These are phyloP conservation scores for Saccharomycopsis sp. DNA, from an alignment of 805 yeast species.

Conservation along the genomic window DNA sequence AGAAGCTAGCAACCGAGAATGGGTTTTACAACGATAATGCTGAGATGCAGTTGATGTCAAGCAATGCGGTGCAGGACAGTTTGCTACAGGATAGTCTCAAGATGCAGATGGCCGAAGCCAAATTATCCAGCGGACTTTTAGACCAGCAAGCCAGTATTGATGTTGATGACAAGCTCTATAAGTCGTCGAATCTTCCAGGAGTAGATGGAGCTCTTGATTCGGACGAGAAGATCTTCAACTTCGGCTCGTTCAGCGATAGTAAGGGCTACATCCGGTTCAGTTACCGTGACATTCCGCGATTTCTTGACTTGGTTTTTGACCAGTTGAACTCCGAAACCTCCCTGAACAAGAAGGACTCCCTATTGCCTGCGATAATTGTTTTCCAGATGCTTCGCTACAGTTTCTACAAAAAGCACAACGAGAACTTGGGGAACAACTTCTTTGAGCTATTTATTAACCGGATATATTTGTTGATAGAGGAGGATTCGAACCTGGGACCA, in stretches of 20 bases:
- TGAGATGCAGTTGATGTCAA: neutral
- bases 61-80: neutral
- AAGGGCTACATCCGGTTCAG: conserved; percentile 57
- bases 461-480: conserved; percentile 15
- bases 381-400: conserved; percentile 70
- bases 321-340: conserved; percentile 39
- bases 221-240: conserved; percentile 9
- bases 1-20: neutral
- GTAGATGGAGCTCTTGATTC: neutral
- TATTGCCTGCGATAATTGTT: conserved; percentile 61
- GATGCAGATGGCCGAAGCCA: neutral
- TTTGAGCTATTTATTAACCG: conserved; percentile 36
- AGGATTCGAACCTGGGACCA: conserved; percentile 6
- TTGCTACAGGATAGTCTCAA: neutral
- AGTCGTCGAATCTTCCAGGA: neutral
- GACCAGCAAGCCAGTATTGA: neutral
- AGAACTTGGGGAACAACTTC: conserved; percentile 50
- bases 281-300: conserved; percentile 67
- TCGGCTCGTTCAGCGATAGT: conserved; percentile 2
- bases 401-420: conserved; percentile 48
- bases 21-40: neutral
- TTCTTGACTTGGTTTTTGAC: conserved; percentile 55
- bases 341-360: conserved; percentile 40
- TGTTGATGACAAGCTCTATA: conserved; percentile 5
- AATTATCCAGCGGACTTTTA: neutral